A percentile compares a stretch with the other conserved stretches of the same genome.
phyloP scores from a whole-genome alignment of 192 early-diverging fungal genomes.

The Funneliformis mosseae region DNA sequence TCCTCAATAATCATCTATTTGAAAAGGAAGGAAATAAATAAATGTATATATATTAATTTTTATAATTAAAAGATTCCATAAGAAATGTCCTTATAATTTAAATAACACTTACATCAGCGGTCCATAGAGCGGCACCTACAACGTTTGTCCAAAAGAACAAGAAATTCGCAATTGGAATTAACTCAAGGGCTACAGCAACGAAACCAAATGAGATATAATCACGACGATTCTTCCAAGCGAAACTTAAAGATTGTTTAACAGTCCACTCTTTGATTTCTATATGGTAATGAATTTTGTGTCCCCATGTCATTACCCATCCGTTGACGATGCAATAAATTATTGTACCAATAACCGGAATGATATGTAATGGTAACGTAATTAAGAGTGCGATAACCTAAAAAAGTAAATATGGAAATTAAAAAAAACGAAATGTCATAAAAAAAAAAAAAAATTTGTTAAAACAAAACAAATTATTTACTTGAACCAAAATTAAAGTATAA shows the following conservation, averaged over 20 bases:
- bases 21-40: not conserved
- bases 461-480: not conserved
- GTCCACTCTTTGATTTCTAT: conserved; percentile 53
- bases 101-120: conserved; percentile 12
- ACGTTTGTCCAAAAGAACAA: conserved; percentile 74
- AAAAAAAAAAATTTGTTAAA: not conserved
- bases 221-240: conserved; percentile 44
- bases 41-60: not conserved
- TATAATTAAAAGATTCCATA: too few relatives aligned
- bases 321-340: conserved; percentile 50
- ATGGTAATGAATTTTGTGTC: conserved; percentile 55
- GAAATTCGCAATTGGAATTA: conserved; percentile 62
- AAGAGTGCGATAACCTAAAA: conserved; percentile 53
- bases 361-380: conserved; percentile 61
- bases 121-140: conserved; percentile 45
- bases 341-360: conserved; percentile 60
- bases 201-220: conserved; percentile 49
- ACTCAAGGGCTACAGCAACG: conserved; percentile 60
- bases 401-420: conserved; percentile 24
- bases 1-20: not conserved
- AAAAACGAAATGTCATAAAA: not conserved
- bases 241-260: conserved; percentile 45
- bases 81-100: not conserved
- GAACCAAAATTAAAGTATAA: conserved; percentile 25
- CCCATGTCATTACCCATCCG: conserved; percentile 58